phyloP scores from a whole-genome alignment of 2,329 filamentous ascomycete genomes.

The Ramularia collo-cygni region DNA sequence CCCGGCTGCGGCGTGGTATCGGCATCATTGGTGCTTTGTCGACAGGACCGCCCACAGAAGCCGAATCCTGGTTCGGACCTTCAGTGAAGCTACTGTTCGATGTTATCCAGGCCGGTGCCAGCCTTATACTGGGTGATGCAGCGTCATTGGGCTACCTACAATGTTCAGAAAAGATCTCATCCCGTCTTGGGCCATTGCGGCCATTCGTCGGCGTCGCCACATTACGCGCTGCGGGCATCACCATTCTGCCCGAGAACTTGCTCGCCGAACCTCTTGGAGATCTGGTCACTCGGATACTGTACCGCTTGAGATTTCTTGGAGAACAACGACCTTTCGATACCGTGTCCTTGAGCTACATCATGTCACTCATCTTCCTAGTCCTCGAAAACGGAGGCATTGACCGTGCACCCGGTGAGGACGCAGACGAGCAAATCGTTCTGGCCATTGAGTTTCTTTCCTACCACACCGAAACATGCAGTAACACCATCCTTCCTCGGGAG shows the following conservation, averaged over 20 bases:
- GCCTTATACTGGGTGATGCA: conserved; percentile 71
- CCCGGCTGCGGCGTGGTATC: conserved; percentile 70
- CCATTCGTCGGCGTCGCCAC: conserved; percentile 84
- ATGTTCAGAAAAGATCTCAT: conserved; percentile 67
- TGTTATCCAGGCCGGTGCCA: conserved; percentile 71
- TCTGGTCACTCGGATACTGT: conserved; percentile 80
- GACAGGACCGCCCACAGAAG: conserved; percentile 80
- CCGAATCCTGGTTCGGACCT: conserved; percentile 78
- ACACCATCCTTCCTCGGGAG: conserved; percentile 67
- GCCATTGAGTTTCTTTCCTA: conserved; percentile 83
- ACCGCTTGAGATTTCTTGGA: conserved; percentile 79
- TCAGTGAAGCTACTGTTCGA: conserved; percentile 68
- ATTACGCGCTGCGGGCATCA: conserved; percentile 68
- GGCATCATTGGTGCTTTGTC: conserved; percentile 79
- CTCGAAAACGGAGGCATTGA: conserved; percentile 74
- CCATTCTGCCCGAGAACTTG: conserved; percentile 63
- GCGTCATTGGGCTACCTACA: conserved; percentile 72
- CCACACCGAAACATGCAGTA: conserved; percentile 73
- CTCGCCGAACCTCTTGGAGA: conserved; percentile 71
- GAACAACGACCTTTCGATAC: conserved; percentile 92
- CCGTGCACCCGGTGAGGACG: conserved; percentile 60
- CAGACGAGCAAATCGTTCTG: conserved; percentile 82
- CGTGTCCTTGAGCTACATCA: conserved; percentile 77
- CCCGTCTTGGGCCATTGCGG: conserved; percentile 67
- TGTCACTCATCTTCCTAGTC: conserved; percentile 74